phyloP scores from a whole-genome alignment of 2,329 filamentous ascomycete species.

The Penicillium vulpinum region DNA sequence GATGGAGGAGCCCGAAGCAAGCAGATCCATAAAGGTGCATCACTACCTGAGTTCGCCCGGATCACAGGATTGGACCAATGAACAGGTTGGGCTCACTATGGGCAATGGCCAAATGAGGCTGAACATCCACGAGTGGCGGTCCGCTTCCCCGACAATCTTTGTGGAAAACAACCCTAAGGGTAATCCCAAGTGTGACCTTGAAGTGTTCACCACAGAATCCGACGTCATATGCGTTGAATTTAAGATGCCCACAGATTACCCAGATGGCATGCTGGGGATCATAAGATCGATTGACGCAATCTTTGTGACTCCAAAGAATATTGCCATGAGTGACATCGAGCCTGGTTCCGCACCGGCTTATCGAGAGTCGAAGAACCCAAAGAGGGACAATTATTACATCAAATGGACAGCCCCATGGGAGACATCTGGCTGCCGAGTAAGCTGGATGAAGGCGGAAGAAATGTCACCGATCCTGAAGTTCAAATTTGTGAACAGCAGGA shows the following conservation, averaged over 20 bases:
- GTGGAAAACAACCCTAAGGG: not conserved
- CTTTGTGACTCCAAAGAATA: not conserved
- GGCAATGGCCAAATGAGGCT: not conserved
- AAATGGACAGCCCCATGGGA: not conserved
- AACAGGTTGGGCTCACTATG: not conserved
- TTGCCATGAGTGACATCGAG: not conserved
- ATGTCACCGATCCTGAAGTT: not conserved
- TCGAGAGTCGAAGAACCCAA: not conserved
- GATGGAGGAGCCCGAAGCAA: not conserved
- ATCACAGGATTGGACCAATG: not conserved
- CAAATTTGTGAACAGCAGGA: not conserved
- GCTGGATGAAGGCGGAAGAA: not conserved
- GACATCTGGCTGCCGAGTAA: not conserved
- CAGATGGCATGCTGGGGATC: not conserved
- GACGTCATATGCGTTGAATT: not conserved
- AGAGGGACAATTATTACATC: not conserved
- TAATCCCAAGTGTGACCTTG: not conserved
- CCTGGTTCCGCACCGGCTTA: not conserved
- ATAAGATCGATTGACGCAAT: not conserved
- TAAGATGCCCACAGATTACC: not conserved
- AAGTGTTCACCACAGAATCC: not conserved
- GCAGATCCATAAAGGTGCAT: not conserved
- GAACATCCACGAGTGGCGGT: not conserved
- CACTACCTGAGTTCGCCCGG: no score
- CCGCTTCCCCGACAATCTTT: not conserved